Evolutionary conservation across 345 rosid genomes (phyloP), one percentile per base, ranked within the genome.

Genomic region (Garcia nutans): DNA sequence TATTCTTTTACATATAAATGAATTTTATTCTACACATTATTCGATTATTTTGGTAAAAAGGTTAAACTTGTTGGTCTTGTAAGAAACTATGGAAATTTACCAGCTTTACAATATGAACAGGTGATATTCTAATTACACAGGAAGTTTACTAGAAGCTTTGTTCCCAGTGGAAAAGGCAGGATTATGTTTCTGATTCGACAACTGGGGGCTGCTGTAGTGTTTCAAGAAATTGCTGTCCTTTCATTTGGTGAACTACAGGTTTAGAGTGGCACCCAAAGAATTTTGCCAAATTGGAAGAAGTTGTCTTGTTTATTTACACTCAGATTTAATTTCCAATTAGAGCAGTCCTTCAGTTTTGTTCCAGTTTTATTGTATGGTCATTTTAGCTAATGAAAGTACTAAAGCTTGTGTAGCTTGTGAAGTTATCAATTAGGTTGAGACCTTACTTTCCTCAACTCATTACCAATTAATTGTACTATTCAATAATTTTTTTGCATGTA

Each of bases 1-100:
- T 71, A 20, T 22, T 74, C 37, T 15, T 31, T 77, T 76, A 67
- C 68, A 62, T 52, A 68, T 62, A 78, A 73, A 55, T 85, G 77
- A 64, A 52, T 23, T 22, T 52, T 20, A 5, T 44, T 74, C 52
- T 33, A 16, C 62, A 73, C n/a, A 47, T 60, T 42, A 61, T 65
- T 73, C 52, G 9, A 54, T 56, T 58, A 10, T 74, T 74, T 45
- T 23, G 13, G n/a, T 37, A 28, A 15, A 10, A 74, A 10, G 65
- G 68, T 62, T 58, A 10, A 52, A 65, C 19, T 24, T 24, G 17
- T 24, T 33, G 49, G 3, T 28, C 16, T 19, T 16, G 16, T 8
- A 49, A 26, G 24, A 68, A 49, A 49, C 31, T 23, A 9, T 7
- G 3, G 2, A 13, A 54, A 20, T 17, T 54, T 17, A 54, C n/a